A percentile compares a stretch with the other conserved stretches of the same genome.
Conservation (phyloP, 2,329 filamentous ascomycete genomes). For the Westerdykella sp. region DNA sequence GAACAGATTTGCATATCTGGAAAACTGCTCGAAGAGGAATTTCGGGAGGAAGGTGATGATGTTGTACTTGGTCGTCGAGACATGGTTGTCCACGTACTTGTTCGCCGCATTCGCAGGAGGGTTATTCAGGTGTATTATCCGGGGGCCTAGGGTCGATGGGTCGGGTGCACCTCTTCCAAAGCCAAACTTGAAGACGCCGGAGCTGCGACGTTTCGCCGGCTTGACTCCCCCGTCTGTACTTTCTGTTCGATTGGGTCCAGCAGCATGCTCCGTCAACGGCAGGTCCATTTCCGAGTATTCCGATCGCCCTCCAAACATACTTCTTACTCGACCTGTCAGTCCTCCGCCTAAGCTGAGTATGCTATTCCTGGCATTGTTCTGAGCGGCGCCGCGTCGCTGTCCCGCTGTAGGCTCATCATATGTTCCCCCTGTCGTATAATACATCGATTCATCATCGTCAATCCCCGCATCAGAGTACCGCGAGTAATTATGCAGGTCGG, state of each 20-base stretch:
- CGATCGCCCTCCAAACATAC: slow-evolving; percentile 77
- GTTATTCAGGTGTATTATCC: slow-evolving; percentile 94
- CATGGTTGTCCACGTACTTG: slow-evolving; percentile 93
- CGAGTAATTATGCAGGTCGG: slow-evolving; percentile 80
- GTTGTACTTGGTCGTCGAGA: slow-evolving; percentile 98
- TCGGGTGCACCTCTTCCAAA: slow-evolving; percentile 80
- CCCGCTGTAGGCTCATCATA: slow-evolving; percentile 51
- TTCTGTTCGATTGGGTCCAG: slow-evolving; percentile 39
- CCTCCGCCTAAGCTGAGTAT: slow-evolving; percentile 82
- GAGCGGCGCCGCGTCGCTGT: slow-evolving; percentile 44
- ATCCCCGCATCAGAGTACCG: slow-evolving; percentile 88
- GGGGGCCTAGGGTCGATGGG: slow-evolving; percentile 81
- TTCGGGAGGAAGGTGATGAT: slow-evolving; percentile 87
- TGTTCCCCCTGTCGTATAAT: slow-evolving; percentile 63
- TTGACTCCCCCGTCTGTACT: slow-evolving; percentile 30
- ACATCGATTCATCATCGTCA: slow-evolving; percentile 69
- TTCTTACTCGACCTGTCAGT: slow-evolving; percentile 79
- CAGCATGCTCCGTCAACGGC: slow-evolving; percentile 74
- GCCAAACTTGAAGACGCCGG: slow-evolving; percentile 79
- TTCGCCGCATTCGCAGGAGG: slow-evolving; percentile 81
- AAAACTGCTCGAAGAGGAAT: slow-evolving; percentile 97
- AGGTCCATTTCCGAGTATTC: slow-evolving; percentile 98
- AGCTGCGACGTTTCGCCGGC: slow-evolving; percentile 38
- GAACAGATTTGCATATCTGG: slow-evolving; percentile 98
- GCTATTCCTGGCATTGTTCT: slow-evolving; percentile 76